phyloP scores from a whole-genome alignment of 176 grass and related monocot species.

The Carex littledalei region DNA sequence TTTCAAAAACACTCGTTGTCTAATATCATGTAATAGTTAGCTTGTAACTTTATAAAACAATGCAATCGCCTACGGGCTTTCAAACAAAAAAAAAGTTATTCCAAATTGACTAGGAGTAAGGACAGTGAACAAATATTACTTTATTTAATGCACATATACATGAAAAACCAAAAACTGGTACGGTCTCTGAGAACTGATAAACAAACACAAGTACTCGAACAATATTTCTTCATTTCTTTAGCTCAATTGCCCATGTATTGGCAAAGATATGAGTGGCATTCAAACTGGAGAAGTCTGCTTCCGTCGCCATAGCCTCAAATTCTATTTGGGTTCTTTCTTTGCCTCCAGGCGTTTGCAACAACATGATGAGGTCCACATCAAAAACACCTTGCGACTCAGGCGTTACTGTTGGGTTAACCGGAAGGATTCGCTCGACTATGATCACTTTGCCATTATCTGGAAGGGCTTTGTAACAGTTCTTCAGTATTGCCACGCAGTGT shows the following conservation, averaged over 20 bases:
- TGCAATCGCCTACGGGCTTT: no score
- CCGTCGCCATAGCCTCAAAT: constrained; percentile 41
- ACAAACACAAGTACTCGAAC: not conserved
- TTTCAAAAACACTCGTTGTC: no score
- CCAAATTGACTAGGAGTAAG: no score
- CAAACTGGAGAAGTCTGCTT: constrained; percentile 37
- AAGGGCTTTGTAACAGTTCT: constrained; percentile 77
- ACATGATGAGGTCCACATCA: constrained; percentile 71
- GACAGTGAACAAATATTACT: no score
- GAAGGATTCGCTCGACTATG: constrained; percentile 55
- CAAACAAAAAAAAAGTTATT: no score
- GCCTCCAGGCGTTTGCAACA: constrained; percentile 74
- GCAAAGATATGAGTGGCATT: constrained; percentile 44
- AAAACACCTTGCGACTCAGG: constrained; percentile 54
- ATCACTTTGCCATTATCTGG: constrained; percentile 63
- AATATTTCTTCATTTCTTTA: constrained; percentile 14
- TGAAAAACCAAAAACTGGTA: no score
- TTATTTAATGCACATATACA: no score
- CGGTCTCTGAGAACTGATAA: not conserved
- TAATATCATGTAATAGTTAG: no score
- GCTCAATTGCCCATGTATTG: constrained; percentile 41
- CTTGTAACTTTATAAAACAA: no score
- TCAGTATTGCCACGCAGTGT: constrained; percentile 51
- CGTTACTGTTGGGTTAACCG: constrained; percentile 30
- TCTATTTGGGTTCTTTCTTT: constrained; percentile 61